These are phyloP conservation scores for Microsporum ferrugineum DNA, from an alignment of 2,329 filamentous ascomycete species.

Conservation along the genomic window DNA sequence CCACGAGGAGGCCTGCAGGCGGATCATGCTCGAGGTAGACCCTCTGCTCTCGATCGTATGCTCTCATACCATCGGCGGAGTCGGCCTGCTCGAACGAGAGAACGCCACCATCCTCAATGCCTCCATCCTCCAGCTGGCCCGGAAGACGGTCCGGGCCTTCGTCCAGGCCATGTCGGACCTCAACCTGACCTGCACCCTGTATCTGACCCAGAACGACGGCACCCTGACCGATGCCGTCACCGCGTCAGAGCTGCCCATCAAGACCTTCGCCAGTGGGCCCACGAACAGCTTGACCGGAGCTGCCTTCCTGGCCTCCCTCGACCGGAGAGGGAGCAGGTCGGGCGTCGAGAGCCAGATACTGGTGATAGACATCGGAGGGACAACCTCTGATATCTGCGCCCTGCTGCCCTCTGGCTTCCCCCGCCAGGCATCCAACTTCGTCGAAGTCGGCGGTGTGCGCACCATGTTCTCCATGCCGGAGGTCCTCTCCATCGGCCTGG, in stretches of 20 bases:
- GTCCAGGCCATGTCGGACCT: conserved; percentile 41
- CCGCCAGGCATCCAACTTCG: conserved; percentile 51
- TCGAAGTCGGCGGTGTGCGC: conserved; percentile 50
- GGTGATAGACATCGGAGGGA: conserved; percentile 54
- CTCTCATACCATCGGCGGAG: conserved; percentile 36
- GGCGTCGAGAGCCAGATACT: conserved; percentile 29
- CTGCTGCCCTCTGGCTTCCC: conserved; percentile 53
- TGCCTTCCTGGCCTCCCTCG: conserved; percentile 42
- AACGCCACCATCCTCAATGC: conserved; percentile 56
- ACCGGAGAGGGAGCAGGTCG: conserved; percentile 12
- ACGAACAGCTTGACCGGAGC: conserved; percentile 55
- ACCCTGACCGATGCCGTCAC: conserved; percentile 45
- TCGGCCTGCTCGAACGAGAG: conserved; percentile 46
- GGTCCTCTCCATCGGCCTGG: conserved; percentile 46
- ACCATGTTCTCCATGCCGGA: conserved; percentile 52
- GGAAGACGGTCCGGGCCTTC: conserved; percentile 47
- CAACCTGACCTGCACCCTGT: conserved; percentile 44
- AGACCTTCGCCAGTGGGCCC: conserved; percentile 52
- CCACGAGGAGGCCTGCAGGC: conserved; percentile 33
- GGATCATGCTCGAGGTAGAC: conserved; percentile 27
- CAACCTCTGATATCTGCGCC: conserved; percentile 53
- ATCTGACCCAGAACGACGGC: conserved; percentile 54
- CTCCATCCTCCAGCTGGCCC: conserved; percentile 48
- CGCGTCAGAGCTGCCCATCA: conserved; percentile 47
- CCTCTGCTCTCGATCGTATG: conserved; percentile 33